Conservation (phyloP, 2,329 filamentous ascomycete species). For the Talaromyces pinophilus region DNA sequence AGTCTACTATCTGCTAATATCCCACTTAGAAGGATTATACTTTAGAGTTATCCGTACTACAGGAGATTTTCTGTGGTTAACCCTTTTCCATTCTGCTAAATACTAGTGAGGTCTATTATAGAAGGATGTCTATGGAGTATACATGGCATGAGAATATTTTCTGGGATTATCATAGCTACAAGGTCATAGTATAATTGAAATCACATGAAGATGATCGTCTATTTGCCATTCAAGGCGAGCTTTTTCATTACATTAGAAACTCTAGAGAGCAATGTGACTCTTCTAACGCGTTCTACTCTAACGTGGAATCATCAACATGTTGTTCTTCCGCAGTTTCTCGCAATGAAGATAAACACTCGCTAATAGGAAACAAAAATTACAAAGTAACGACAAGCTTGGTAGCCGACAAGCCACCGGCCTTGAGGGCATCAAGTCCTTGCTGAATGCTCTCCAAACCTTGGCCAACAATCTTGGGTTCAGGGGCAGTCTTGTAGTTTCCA, state of each 20-base stretch:
- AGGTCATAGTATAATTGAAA: background rate
- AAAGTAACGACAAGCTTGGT: conserved; percentile 45
- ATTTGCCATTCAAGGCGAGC: background rate
- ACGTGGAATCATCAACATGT: background rate
- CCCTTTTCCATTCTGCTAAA: no score
- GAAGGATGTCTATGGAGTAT: background rate
- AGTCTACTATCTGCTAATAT: background rate
- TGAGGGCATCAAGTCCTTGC: conserved; percentile 40
- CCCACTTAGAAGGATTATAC: no score
- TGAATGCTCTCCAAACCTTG: conserved; percentile 48
- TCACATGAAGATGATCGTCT: background rate
- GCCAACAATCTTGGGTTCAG: conserved; percentile 44
- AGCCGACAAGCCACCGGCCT: conserved; percentile 43
- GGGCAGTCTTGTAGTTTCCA: conserved; percentile 42
- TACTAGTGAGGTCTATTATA: background rate
- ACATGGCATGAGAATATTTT: no score
- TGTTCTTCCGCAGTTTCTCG: background rate
- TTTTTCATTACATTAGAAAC: background rate
- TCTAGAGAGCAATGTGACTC: background rate
- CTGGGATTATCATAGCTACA: no score
- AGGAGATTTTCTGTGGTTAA: no score
- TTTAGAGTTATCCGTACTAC: no score
- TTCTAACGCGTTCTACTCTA: background rate
- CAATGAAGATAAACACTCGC: background rate
- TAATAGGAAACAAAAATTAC: background rate